Base-by-base conservation (phyloP, 2,329 filamentous ascomycete genomes). In the Phyllosticta ampelicida region DNA sequence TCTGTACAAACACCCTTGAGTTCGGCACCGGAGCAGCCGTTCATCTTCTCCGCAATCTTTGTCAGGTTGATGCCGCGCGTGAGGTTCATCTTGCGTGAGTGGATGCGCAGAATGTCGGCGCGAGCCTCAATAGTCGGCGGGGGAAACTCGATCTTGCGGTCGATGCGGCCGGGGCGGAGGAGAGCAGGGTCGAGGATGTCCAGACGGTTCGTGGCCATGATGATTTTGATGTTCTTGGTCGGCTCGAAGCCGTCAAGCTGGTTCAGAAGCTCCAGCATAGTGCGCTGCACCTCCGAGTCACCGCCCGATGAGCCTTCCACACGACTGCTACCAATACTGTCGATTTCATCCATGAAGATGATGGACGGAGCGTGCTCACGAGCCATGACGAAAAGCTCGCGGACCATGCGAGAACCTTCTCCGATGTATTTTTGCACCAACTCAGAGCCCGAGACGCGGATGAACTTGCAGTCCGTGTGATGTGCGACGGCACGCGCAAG, bases 311-410 rank as follows among this genome's bases (percentile, higher is more conserved):
- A 95, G 23, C 92, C 92, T 72, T 99, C 94, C 56, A 99, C 92
- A 75, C 94, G 89, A 61, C 90, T 96, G 30, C 91, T 96, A 63
- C 94, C 94, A 74, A 99, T 99, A 65, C 89, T 95, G 79, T 99
- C 94, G 74, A 99, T 97, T 75, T 99, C 94, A 74, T 99, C 94
- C 94, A 99, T 99, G 80, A 99, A 99, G 75, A 99, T 99, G 76
- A 99, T 99, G 65, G 89, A 95, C 20, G 94, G 94, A 0, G 94
- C 94, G 68, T 99, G 94, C 73, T 99, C 94, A 75, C 94, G 84
- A 26, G 94, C 94, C 94, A 99, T 99, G 71, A 99, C 89, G 80
- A 99, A 99, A 55, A 99, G 82, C 76, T 99, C 94, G 70, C 94
- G 89, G 63, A 99, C 94, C 94, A 99, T 99, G 67, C 94, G 86